These are phyloP conservation scores for Trypanosomatidae sp. DNA, from an alignment of 208 protist genomes.

Conservation along the genomic window DNA sequence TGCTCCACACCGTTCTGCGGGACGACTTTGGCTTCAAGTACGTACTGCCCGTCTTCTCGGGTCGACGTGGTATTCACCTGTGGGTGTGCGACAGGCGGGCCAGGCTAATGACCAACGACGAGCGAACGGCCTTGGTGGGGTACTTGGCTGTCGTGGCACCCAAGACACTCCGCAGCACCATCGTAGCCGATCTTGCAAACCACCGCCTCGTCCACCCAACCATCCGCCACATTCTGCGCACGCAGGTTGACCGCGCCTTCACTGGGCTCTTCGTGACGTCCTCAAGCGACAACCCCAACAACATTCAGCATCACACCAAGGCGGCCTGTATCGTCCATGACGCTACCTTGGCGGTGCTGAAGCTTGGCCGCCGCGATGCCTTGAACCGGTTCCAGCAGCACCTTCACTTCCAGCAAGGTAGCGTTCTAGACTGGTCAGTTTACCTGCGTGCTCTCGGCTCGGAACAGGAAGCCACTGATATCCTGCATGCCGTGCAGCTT, in stretches of 20 bases:
- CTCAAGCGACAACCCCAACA: slow-evolving; percentile 68
- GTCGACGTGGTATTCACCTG: slow-evolving; percentile 98
- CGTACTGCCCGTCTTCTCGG: slow-evolving; percentile 98
- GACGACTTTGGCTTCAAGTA: slow-evolving; percentile 98
- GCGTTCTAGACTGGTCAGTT: slow-evolving; percentile 62
- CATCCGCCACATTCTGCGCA: slow-evolving; percentile 52
- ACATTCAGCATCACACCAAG: slow-evolving; percentile 46
- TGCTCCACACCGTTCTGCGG: slow-evolving; percentile 84
- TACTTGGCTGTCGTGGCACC: slow-evolving; percentile 90
- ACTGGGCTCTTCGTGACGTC: slow-evolving; percentile 66
- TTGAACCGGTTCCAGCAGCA: slow-evolving; percentile 59
- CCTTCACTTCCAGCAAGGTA: slow-evolving; percentile 50
- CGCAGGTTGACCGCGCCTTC: slow-evolving; percentile 63
- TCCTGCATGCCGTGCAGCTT: slow-evolving; percentile 64
- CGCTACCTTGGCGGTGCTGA: slow-evolving; percentile 62
- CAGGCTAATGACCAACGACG: slow-evolving; percentile 87
- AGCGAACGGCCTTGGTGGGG: slow-evolving; percentile 86
- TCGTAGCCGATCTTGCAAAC: slow-evolving; percentile 71
- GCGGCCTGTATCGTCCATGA: slow-evolving; percentile 74
- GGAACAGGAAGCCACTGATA: slow-evolving; percentile 40
- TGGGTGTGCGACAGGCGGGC: slow-evolving; percentile 98
- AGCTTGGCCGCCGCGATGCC: slow-evolving; percentile 64
- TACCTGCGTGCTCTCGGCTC: slow-evolving; percentile 50
- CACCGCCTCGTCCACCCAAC: slow-evolving; percentile 82
- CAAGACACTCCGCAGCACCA: slow-evolving; percentile 48